Conservation (phyloP, 805 yeast species). For the Kurtzmaniella fragi region DNA sequence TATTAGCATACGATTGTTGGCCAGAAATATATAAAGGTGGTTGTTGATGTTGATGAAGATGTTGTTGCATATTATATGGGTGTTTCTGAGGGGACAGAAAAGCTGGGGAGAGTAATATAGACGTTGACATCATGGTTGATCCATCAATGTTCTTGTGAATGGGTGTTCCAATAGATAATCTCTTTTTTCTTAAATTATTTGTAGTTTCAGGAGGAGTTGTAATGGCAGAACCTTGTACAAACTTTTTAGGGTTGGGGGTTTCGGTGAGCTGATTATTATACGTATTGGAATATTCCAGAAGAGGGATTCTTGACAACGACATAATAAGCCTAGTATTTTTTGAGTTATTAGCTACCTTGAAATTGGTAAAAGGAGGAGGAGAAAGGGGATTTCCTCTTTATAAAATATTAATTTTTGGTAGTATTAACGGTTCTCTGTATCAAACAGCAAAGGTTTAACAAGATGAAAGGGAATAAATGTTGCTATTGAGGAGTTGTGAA, state of each 20-base stretch:
- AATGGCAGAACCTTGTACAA: constrained; percentile 16
- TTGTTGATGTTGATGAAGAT: constrained; percentile 1
- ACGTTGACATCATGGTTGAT: constrained; percentile 2
- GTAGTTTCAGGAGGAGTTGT: constrained; percentile 34
- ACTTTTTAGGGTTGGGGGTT: constrained; percentile 19
- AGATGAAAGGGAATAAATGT: too few species aligned
- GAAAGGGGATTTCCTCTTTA: not conserved
- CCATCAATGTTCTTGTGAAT: constrained; percentile 5
- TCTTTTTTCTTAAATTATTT: constrained; percentile 11
- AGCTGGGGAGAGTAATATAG: constrained; percentile 31
- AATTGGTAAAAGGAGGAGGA: too few species aligned
- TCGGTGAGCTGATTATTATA: constrained; percentile 11
- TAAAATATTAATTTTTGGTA: not conserved
- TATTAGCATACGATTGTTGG: constrained; percentile 6
- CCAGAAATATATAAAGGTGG: constrained; percentile 3
- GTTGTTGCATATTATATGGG: constrained; percentile 4
- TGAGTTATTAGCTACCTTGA: not conserved
- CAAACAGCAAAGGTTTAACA: too few species aligned
- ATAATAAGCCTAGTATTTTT: not conserved
- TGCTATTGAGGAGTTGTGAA: too few species aligned
- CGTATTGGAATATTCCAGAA: constrained; percentile 8
- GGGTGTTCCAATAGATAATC: constrained; percentile 15
- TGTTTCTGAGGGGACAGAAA: constrained; percentile 42
- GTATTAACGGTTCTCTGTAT: not conserved
- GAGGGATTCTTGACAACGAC: constrained; percentile 9